These are phyloP conservation scores for Neurospora sp. DNA, from an alignment of 495 filamentous ascomycete species.

Conservation along the genomic window DNA sequence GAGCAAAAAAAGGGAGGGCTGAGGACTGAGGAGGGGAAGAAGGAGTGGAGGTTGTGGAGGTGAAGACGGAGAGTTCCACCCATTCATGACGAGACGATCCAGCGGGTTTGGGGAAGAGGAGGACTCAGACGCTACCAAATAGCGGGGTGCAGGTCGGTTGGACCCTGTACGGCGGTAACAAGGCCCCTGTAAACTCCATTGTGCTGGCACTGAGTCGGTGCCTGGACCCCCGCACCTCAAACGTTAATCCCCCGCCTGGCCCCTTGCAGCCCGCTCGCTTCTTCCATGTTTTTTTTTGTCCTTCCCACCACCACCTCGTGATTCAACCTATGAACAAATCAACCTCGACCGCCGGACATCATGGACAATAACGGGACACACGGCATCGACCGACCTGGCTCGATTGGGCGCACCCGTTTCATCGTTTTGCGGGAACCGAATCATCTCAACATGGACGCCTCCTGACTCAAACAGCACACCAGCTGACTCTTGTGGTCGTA, in stretches of 20 bases:
- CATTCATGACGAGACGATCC: not conserved
- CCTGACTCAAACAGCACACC: not conserved
- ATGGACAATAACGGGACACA: not conserved
- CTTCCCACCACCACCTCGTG: not conserved
- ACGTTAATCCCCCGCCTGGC: not conserved
- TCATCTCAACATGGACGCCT: not conserved
- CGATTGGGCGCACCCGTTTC: not conserved
- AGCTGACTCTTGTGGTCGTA: not conserved
- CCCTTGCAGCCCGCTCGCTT: not conserved
- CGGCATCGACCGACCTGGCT: not conserved
- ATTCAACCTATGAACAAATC: not conserved
- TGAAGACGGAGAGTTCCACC: not conserved
- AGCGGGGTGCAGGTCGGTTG: not conserved
- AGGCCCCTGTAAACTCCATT: not conserved
- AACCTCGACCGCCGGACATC: not conserved
- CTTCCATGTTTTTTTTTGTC: not conserved
- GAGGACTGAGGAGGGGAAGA: slow-evolving; percentile 4
- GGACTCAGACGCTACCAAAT: not conserved
- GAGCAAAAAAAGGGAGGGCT: not conserved
- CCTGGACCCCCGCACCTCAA: not conserved
- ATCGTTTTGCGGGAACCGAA: not conserved
- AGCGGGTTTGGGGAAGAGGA: no score
- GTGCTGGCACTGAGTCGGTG: not conserved
- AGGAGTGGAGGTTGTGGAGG: not conserved
- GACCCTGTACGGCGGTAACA: not conserved